Base-by-base conservation (phyloP, 1,284 basidiomycete species). In the Apiotrichum gracile region DNA sequence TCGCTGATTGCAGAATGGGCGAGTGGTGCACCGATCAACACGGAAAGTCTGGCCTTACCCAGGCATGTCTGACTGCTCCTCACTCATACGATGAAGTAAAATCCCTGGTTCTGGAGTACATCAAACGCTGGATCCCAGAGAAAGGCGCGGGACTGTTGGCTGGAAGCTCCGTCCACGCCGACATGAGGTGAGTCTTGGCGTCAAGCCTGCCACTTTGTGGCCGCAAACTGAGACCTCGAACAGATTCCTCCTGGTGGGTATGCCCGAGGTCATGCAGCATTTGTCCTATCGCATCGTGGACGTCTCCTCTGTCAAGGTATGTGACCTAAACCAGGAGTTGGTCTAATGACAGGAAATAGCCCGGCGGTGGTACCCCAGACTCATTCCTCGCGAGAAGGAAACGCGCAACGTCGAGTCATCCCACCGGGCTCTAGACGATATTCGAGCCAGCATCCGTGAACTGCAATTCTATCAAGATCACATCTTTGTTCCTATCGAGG, bases 161-260 rank as follows among this genome's bases (percentile, higher is more conserved):
- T 1, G 79, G 79, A 1, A 78, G 73, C 62, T 71, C 74, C 0
- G 79, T 80, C 0, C 78, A 79, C 63, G 78, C 78, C 4, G 79
- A 80, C 62, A 68, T 69, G 60, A 57, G 72, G 69, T 76, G 47
- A 47, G 65, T 14, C 14, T n/a, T n/a, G n/a, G n/a, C n/a, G n/a
- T n/a, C n/a, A n/a, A n/a, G n/a, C n/a, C n/a, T 46, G 3, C 16
- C 2, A 35, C 46, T 34, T 29, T 7, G 5, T 10, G 5, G 19
- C 5, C 17, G 8, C 3, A 22, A 38, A 45, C 31, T 14, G 24
- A 43, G 14, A 5, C 38, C 12, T 21, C 45, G n/a, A 3, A 59
- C 50, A 74, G 69, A 16, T 79, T 78, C 57, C 63, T 79, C 14
- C 55, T 70, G 27, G 64, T 69, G 22, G 75, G 76, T 44, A 76